Evolutionary conservation across 805 yeast genomes (phyloP), one percentile per base, ranked within the genome.

Genomic region (Pichia phayaonensis): DNA sequence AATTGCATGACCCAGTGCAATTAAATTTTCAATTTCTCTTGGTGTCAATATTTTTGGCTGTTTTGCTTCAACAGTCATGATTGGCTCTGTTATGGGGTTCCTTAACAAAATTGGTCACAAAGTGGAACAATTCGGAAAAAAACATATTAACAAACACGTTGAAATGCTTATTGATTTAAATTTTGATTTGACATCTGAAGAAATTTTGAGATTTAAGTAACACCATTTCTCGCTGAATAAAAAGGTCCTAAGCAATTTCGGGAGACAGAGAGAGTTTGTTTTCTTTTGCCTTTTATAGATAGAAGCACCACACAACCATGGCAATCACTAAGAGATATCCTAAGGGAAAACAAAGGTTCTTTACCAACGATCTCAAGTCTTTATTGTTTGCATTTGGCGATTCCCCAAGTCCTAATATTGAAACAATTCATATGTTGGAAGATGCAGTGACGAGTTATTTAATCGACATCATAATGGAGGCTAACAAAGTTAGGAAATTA

Each of bases 331-430:
- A 45, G 45, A 55, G 56, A 45, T 52, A 52, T 29, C 52, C 52
- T n/a, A 52, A 57, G 18, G 52, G 53, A 10, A 59, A 59, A 44
- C 63, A 57, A 39, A 60, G 67, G 42, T 58, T 65, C 26, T 72
- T 70, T 55, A 59, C 68, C 24, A 64, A 61, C 44, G 75, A 79
- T 54, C 68, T 83, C 31, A 76, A 78, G 55, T 74, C 85, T 0
- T 63, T 85, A 45, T 64, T 85, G 49, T 85, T 79, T 56, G 90
- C 90, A 0, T 84, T 76, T 62, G 92, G 92, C 1, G 92, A 85
- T 59, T 83, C 77, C 2, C 67, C 77, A n/a, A 73, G 80, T 43
- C 92, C 92, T 1, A 70, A 79, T 42, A 74, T 77, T 13, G 87
- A 83, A 51, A 81, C 87, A 0, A 79, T 82, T 1, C 80, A 81